Evolutionary conservation across 78 protist genomes (phyloP).

Genomic region (Guillardia theta): DNA sequence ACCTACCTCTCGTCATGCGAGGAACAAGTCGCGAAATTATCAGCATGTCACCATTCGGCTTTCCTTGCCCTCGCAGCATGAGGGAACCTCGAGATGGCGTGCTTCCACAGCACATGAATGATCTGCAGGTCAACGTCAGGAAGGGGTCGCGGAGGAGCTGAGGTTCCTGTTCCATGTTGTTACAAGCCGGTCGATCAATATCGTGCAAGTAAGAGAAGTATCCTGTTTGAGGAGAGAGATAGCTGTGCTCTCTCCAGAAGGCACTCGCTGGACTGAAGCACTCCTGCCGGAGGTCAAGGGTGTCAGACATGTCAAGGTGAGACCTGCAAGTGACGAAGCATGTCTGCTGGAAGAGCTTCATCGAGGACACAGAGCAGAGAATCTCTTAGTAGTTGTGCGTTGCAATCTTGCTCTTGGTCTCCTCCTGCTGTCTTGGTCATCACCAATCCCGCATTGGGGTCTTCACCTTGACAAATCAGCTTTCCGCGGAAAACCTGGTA

Average conservation of each 20-base stretch:
- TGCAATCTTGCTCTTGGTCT: neutral
- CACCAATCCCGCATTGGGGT: neutral
- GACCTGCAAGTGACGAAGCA: neutral
- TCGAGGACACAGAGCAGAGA: neutral
- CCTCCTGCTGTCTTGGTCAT: neutral
- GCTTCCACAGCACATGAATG: neutral
- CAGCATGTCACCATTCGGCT: neutral
- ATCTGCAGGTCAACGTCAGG: neutral
- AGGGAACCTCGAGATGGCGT: neutral
- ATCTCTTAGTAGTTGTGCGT: neutral
- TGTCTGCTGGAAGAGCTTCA: neutral
- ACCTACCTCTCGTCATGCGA: neutral
- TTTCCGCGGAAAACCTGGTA: neutral
- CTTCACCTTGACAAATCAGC: neutral
- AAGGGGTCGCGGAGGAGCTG: neutral
- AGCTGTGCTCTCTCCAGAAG: neutral
- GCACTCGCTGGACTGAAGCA: neutral
- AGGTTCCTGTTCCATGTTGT: neutral
- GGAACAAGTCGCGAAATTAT: neutral
- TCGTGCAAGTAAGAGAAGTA: constrained; percentile 4
- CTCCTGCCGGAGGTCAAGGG: too few relatives aligned
- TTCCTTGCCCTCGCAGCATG: neutral
- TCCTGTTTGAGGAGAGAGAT: neutral
- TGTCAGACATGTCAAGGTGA: too few relatives aligned
- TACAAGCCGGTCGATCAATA: neutral